Conservation (phyloP, 1,284 basidiomycete species). For the Caloboletus inedulis region DNA sequence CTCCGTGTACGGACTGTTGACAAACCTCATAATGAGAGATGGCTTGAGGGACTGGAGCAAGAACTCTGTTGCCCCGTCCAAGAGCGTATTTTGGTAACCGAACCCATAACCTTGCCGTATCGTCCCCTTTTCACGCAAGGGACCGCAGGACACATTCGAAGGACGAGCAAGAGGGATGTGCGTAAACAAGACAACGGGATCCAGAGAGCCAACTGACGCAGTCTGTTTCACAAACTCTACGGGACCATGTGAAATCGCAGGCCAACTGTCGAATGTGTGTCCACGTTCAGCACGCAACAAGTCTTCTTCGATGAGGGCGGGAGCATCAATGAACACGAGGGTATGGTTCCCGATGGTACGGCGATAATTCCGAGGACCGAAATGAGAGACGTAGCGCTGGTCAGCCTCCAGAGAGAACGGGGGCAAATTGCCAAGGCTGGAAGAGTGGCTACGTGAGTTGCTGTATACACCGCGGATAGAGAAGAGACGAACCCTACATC, state of each 20-base stretch:
- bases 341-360: slow-evolving; percentile 62
- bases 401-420: slow-evolving; percentile 50
- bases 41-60: slow-evolving; percentile 67
- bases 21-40: slow-evolving; percentile 67
- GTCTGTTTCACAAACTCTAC: slow-evolving; percentile 69
- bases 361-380: slow-evolving; percentile 54
- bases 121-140: slow-evolving; percentile 66
- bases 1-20: not conserved
- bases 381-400: slow-evolving; percentile 53
- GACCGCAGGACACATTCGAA: slow-evolving; percentile 69
- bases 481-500: slow-evolving; percentile 62
- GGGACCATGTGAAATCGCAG: slow-evolving; percentile 55
- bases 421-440: slow-evolving; percentile 48
- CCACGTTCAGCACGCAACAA: slow-evolving; percentile 58
- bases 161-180: slow-evolving; percentile 82
- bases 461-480: not conserved
- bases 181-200: slow-evolving; percentile 67
- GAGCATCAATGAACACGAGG: slow-evolving; percentile 67
- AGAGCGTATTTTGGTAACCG: slow-evolving; percentile 81
- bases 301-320: slow-evolving; percentile 74
- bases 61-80: slow-evolving; percentile 68
- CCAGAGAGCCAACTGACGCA: slow-evolving; percentile 35
- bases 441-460: slow-evolving; percentile 10
- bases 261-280: slow-evolving; percentile 56
- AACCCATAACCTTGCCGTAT: slow-evolving; percentile 73